These are phyloP conservation scores for Sugiyamaella novakii DNA, from an alignment of 1,139 yeast genomes.

Conservation along the genomic window DNA sequence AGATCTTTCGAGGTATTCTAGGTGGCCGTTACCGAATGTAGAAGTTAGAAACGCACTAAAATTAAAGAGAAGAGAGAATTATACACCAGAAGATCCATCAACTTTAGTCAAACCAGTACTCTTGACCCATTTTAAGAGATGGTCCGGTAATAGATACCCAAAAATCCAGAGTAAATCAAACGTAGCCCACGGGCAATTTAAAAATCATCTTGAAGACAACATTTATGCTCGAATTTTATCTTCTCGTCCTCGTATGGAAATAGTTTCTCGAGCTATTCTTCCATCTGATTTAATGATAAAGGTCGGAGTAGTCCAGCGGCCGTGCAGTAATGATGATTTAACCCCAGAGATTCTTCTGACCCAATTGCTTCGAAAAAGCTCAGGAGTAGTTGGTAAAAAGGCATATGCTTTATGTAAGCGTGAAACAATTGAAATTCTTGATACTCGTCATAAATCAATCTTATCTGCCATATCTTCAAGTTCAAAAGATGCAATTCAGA, in stretches of 20 bases:
- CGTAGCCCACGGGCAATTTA: conserved; percentile 18
- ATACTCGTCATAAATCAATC: conserved; percentile 16
- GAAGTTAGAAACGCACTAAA: not conserved
- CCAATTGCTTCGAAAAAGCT: conserved; percentile 17
- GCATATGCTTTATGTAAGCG: conserved; percentile 22
- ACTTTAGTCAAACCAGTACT: conserved; percentile 26
- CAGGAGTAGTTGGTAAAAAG: conserved; percentile 21
- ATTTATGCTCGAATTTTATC: conserved; percentile 38
- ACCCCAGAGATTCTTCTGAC: conserved; percentile 6
- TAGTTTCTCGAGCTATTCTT: conserved; percentile 28
- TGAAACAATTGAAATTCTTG: conserved; percentile 17
- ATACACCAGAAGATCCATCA: conserved; percentile 18
- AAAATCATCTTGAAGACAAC: conserved; percentile 26
- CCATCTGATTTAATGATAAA: conserved; percentile 37
- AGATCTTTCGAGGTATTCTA: not conserved
- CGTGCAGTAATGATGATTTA: conserved; percentile 1
- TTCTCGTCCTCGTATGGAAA: conserved; percentile 38
- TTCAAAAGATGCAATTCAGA: conserved; percentile 10
- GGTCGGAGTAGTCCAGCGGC: conserved; percentile 31
- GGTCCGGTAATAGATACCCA: conserved; percentile 29
- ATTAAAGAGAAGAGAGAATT: conserved; percentile 14
- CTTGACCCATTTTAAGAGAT: conserved; percentile 29
- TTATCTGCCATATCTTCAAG: conserved; percentile 17
- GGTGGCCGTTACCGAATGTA: conserved; percentile 5
- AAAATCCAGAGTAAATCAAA: conserved; percentile 12